A percentile compares a stretch with the other conserved stretches of the same genome.
Evolutionary conservation across 352 stramenopile species (phyloP).

Genomic region (Pythium monospermum): DNA sequence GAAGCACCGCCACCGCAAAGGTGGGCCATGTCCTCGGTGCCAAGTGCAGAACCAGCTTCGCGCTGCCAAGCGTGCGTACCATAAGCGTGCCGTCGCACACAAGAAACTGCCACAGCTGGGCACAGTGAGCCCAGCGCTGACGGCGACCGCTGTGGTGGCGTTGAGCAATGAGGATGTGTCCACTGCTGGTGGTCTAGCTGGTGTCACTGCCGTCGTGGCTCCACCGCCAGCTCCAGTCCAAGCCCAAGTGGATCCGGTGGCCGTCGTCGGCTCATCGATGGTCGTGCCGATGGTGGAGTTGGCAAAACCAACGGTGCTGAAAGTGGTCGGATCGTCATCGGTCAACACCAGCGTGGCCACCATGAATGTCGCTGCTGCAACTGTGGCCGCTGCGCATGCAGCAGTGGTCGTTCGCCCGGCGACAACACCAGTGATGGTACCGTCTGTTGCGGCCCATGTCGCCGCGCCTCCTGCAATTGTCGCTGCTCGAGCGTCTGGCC

Average conservation of each 20-base stretch:
- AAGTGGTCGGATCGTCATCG: too few species aligned
- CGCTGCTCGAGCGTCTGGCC: neutral
- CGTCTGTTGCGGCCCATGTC: neutral
- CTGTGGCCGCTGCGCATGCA: neutral
- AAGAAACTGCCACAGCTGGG: constrained; percentile 70
- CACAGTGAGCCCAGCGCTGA: constrained; percentile 23
- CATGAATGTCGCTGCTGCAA: neutral
- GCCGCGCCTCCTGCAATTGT: neutral
- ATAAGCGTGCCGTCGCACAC: constrained; percentile 75
- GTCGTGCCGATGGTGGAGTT: too few species aligned
- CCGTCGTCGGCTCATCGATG: too few species aligned
- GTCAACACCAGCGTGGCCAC: too few species aligned
- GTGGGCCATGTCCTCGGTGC: constrained; percentile 69
- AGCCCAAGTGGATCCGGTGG: too few species aligned
- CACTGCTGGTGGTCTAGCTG: neutral
- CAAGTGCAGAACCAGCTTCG: constrained; percentile 82
- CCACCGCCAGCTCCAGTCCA: neutral
- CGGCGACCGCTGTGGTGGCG: constrained; percentile 15
- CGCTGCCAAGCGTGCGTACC: constrained; percentile 72
- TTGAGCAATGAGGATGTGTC: neutral
- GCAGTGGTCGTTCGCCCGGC: neutral
- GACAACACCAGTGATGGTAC: constrained; percentile 24
- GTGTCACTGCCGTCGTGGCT: neutral
- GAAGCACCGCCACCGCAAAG: constrained; percentile 84
- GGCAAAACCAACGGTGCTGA: too few species aligned